Evolutionary conservation across 768 basidiomycete species (phyloP).

Genomic region (Suillus weaverae): DNA sequence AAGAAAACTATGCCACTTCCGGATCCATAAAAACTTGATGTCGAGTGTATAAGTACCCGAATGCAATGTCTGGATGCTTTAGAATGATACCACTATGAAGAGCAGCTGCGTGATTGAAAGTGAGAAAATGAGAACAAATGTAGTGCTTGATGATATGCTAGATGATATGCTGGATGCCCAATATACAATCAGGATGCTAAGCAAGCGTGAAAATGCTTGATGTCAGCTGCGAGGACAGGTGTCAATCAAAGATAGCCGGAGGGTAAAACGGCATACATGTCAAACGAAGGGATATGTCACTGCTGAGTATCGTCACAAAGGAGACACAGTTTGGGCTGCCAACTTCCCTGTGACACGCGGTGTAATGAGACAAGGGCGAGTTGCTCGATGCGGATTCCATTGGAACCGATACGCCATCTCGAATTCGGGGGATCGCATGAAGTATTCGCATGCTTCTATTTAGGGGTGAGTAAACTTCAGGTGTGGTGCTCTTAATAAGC

Average conservation of each 20-base stretch:
- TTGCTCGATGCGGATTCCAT: slow-evolving; percentile 26
- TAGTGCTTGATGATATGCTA: not conserved
- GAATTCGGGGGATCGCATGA: slow-evolving; percentile 12
- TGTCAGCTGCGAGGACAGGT: not conserved
- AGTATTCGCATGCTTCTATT: slow-evolving; percentile 17
- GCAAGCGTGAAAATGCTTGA: not conserved
- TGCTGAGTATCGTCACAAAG: not conserved
- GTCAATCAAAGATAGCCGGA: not conserved
- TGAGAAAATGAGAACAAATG: not conserved
- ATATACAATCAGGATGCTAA: not conserved
- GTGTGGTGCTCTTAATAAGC: not conserved
- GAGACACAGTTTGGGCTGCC: slow-evolving; percentile 74
- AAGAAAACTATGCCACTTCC: not conserved
- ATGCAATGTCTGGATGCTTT: slow-evolving; percentile 1
- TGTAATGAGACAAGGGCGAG: slow-evolving; percentile 68
- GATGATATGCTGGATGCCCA: not conserved
- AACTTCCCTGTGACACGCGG: slow-evolving; percentile 77
- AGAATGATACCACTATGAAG: not conserved
- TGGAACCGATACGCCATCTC: slow-evolving; percentile 24
- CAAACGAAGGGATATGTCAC: not conserved
- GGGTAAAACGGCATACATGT: not conserved
- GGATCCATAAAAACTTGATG: not conserved
- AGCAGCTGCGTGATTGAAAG: not conserved
- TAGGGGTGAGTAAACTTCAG: slow-evolving; percentile 13
- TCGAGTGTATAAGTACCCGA: not conserved